These are phyloP conservation scores for Aspergillus nomiae DNA, from an alignment of 2,329 filamentous ascomycete species.

Conservation along the genomic window DNA sequence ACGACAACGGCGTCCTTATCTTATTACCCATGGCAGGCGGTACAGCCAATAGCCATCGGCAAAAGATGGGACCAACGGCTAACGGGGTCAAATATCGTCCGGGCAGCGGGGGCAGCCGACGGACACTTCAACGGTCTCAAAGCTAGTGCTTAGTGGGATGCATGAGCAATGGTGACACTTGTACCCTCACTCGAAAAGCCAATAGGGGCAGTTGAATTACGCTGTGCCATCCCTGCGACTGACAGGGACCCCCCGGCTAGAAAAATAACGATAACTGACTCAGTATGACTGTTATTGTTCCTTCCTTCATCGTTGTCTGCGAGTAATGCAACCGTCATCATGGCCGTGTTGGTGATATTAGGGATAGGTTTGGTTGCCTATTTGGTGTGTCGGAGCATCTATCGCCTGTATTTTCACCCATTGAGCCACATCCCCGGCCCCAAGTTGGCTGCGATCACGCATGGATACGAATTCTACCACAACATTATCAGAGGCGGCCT, in stretches of 20 bases:
- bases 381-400: slow-evolving; percentile 13
- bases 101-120: background rate
- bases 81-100: background rate
- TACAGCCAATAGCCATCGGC: no score
- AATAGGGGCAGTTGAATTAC: background rate
- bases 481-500: slow-evolving; percentile 34
- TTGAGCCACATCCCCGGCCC: slow-evolving; percentile 35
- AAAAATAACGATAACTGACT: background rate
- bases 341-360: background rate
- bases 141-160: background rate
- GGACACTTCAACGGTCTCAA: background rate
- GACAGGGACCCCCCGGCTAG: background rate
- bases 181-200: background rate
- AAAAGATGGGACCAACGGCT: background rate
- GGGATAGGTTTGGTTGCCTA: background rate
- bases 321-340: background rate
- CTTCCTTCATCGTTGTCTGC: background rate
- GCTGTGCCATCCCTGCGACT: background rate
- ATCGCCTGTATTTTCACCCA: slow-evolving; percentile 38
- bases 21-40: no score
- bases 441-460: slow-evolving; percentile 33
- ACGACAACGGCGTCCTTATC: background rate
- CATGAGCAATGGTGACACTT: background rate
- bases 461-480: slow-evolving; percentile 39
- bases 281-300: background rate